These are phyloP conservation scores for Linnemannia elongata DNA, from an alignment of 192 early-diverging fungal genomes.

Conservation along the genomic window DNA sequence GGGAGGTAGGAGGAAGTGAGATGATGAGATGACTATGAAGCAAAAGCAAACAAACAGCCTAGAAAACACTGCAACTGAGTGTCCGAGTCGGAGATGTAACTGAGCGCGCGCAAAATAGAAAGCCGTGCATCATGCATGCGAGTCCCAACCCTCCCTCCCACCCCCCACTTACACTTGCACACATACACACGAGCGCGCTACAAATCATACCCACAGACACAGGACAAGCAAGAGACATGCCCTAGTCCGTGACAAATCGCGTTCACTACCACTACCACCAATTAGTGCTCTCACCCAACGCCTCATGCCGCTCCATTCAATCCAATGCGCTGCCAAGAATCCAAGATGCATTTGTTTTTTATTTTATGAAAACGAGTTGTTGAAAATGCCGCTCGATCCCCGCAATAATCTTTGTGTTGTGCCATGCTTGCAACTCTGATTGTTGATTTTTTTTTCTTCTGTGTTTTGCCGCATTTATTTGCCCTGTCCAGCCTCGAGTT, in stretches of 20 bases:
- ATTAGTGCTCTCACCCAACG: background rate
- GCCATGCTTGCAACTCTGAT: background rate
- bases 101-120: background rate
- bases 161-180: background rate
- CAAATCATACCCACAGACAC: background rate
- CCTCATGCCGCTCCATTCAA: background rate
- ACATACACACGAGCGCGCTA: background rate
- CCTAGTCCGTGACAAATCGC: background rate
- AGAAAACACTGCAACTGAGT: background rate
- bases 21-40: background rate
- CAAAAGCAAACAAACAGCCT: background rate
- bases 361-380: background rate
- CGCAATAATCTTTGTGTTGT: too few species aligned
- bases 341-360: background rate
- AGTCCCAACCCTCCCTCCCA: background rate
- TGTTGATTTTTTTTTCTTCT: background rate
- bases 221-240: background rate
- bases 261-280: background rate
- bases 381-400: too few species aligned
- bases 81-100: background rate
- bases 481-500: conserved; percentile 14
- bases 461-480: background rate
- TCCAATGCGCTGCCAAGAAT: background rate
- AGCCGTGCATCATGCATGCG: background rate
- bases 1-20: background rate